Conservation (phyloP, 306 rosid species). For the Castanea crenata region DNA sequence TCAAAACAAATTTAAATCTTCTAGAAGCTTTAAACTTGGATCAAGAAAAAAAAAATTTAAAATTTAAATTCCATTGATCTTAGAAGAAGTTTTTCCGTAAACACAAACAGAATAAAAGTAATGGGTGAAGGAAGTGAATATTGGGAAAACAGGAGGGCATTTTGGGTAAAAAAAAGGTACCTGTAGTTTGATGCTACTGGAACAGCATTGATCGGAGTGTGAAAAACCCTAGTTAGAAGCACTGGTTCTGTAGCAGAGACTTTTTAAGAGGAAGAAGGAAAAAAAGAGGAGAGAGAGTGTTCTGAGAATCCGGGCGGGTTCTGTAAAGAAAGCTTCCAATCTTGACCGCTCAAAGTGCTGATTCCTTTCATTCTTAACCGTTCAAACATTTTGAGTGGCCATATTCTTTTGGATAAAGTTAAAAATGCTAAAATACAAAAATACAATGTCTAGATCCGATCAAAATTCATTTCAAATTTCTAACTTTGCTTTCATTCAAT, state of each 20-base stretch:
- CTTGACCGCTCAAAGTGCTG: background rate
- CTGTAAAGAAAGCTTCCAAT: background rate
- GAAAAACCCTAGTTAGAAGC: background rate
- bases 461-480: too few relatives aligned
- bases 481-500: too few relatives aligned
- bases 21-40: background rate
- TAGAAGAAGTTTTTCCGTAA: background rate
- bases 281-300: background rate
- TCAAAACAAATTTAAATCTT: background rate
- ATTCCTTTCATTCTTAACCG: too few relatives aligned
- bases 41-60: background rate
- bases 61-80: background rate
- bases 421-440: too few relatives aligned
- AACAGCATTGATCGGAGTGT: background rate
- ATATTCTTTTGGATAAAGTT: too few relatives aligned
- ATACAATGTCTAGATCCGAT: accelerated
- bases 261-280: background rate
- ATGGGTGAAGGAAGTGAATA: background rate
- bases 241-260: too few relatives aligned
- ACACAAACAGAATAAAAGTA: background rate
- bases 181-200: background rate
- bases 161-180: background rate
- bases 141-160: background rate
- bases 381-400: too few relatives aligned
- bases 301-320: background rate